Percentiles rank a stretch among this genome's conserved stretches.
phyloP scores from a whole-genome alignment of 257 asterid genomes.

The Gentiana dahurica region DNA sequence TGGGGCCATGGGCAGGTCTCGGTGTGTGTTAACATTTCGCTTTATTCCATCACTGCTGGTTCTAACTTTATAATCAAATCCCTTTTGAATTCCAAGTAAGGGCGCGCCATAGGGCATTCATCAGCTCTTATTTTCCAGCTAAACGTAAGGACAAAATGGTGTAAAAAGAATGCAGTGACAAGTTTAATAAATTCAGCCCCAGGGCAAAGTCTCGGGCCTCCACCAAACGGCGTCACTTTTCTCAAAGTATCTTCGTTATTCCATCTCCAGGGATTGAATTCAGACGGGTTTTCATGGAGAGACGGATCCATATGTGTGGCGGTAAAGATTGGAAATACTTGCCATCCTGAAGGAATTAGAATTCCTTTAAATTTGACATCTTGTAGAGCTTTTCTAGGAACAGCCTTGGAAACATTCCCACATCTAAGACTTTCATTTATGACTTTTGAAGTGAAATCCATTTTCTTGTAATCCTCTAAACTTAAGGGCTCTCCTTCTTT shows the following conservation, averaged over 20 bases:
- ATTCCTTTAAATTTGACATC: no score
- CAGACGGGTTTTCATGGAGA: slow-evolving; percentile 2
- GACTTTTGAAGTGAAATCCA: slow-evolving; percentile 39
- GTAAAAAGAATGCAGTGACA: slow-evolving; percentile 54
- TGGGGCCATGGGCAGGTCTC: no score
- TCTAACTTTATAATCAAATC: slow-evolving; percentile 12
- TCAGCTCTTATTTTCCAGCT: slow-evolving; percentile 48
- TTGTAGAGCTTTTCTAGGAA: no score
- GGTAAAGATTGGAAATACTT: no score
- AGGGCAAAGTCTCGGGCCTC: slow-evolving; percentile 43
- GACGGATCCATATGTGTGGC: no score
- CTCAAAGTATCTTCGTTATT: slow-evolving; percentile 19
- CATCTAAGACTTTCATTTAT: no score
- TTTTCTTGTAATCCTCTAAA: slow-evolving; percentile 29
- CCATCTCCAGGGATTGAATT: no score
- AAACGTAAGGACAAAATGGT: slow-evolving; percentile 47
- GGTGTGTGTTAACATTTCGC: no score
- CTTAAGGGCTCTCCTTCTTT: slow-evolving; percentile 26
- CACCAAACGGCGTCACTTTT: slow-evolving; percentile 21
- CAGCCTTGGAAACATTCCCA: no score
- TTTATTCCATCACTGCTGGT: no score
- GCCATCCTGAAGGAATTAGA: no score
- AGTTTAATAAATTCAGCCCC: slow-evolving; percentile 57
- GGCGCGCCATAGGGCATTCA: slow-evolving; percentile 36
- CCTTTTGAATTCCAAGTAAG: slow-evolving; percentile 45